Base-by-base conservation (phyloP, 495 filamentous ascomycete species). In the Amniculicola lignicola region DNA sequence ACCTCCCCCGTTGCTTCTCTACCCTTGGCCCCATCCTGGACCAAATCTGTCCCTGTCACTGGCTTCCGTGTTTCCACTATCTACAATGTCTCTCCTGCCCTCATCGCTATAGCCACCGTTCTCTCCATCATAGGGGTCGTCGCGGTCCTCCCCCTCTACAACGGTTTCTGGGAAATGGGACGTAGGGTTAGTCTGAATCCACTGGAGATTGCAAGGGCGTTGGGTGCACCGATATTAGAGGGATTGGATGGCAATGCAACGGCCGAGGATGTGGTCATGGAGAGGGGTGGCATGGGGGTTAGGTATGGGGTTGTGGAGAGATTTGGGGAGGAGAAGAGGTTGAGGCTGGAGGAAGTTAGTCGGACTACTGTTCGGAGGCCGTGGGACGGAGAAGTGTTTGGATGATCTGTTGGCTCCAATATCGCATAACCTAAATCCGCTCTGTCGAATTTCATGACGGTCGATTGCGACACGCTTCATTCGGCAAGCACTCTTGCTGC, bases 141-240 rank as follows among this genome's bases (percentile, higher is more conserved):
- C 0, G 52, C 46, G 5, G 40, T 57, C 0, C 10, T 62, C 2
- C 59, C 59, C 0, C 19, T 62, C 7, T 62, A 57, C 23, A 19
- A n/a, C 5, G 56, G 57, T 4, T 64, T 51, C 38, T 60, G 51
- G 57, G 56, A 60, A 23, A 33, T 64, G 0, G 61, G 61, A 6
- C 18, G 61, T 4, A 44, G 48, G 10, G 51, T 57, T 10, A 47
- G 37, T 19, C 22, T 64, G 33, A 55, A 48, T 45, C 61, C 61
- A 5, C 24, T 64, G 21, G 61, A 64, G 51, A 41, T 60, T n/a
- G 61, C 56, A 3, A 29, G 52, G 4, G 61, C 61, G 1, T 64
- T 64, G 44, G 45, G 54, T 1, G 56, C 61, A 25, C 56, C 56
- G 43, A 23, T 64, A 15, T 28, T 64, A 23, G 59, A 57, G 2